These are phyloP conservation scores for Aspergillus coremiiformis DNA, from an alignment of 495 filamentous ascomycete genomes.

Conservation along the genomic window DNA sequence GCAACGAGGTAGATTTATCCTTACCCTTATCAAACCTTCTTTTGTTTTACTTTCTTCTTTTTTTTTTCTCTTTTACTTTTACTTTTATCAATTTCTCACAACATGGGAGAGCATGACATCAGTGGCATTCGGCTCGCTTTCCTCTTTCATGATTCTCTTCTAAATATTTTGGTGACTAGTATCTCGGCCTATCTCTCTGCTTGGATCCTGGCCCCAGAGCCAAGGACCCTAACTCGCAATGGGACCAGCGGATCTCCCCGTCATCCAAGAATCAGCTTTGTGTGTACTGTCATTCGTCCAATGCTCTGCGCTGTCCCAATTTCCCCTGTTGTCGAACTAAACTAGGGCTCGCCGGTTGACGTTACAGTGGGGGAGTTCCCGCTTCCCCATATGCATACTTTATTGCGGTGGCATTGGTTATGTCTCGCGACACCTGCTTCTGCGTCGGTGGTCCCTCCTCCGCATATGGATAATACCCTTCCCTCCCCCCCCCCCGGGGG, in stretches of 20 bases:
- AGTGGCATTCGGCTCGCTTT: background rate
- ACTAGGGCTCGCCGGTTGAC: background rate
- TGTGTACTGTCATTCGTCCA: no score
- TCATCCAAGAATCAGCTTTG: background rate
- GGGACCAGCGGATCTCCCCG: background rate
- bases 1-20: background rate
- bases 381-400: background rate
- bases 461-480: background rate
- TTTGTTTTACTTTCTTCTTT: no score
- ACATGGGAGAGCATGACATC: background rate
- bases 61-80: no score
- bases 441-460: background rate
- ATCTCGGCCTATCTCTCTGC: background rate
- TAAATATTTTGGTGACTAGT: background rate
- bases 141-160: background rate
- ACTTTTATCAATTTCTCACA: background rate
- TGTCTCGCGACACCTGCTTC: background rate
- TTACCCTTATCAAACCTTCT: background rate
- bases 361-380: background rate
- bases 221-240: conserved; percentile 1
- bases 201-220: background rate
- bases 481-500: no score
- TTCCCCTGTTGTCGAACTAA: background rate
- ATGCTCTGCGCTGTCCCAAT: background rate
- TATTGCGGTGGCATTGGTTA: background rate